phyloP scores from a whole-genome alignment of 768 basidiomycete genomes.

The Tulasnella sp. region DNA sequence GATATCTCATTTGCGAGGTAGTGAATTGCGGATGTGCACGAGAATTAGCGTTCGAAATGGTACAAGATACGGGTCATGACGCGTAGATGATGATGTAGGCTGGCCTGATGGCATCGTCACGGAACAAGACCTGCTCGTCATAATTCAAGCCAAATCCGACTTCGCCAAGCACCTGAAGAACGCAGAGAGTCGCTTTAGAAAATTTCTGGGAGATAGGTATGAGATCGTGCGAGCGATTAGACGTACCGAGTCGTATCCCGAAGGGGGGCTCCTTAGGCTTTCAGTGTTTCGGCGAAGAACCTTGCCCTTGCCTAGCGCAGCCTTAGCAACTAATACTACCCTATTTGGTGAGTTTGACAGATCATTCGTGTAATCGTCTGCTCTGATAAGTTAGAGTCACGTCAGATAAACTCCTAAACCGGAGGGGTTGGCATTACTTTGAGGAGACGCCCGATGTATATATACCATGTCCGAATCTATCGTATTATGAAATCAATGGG shows the following conservation, averaged over 20 bases:
- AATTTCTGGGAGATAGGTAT: background rate
- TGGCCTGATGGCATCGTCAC: background rate
- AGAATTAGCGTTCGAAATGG: too few species aligned
- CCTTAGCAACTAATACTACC: background rate
- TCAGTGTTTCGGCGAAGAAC: background rate
- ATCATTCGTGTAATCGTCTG: background rate
- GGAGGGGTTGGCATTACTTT: background rate
- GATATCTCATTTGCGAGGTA: too few species aligned
- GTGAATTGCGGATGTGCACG: too few species aligned
- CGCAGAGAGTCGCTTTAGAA: background rate
- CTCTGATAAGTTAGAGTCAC: background rate
- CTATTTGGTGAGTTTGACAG: background rate
- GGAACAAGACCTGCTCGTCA: constrained; percentile 5
- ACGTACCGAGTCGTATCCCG: background rate
- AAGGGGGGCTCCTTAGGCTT: background rate
- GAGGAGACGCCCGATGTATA: constrained; percentile 5
- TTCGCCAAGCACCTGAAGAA: background rate
- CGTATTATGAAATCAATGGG: background rate
- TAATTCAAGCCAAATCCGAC: background rate
- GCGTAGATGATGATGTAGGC: background rate
- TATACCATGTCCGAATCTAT: constrained; percentile 1
- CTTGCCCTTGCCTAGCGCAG: background rate
- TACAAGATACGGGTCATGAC: too few species aligned
- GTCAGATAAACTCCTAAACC: background rate
- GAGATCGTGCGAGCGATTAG: too few species aligned